Evolutionary conservation across 1,139 yeast genomes (phyloP), one percentile per base, ranked within the genome.

Genomic region (Zygoascus meyerae): DNA sequence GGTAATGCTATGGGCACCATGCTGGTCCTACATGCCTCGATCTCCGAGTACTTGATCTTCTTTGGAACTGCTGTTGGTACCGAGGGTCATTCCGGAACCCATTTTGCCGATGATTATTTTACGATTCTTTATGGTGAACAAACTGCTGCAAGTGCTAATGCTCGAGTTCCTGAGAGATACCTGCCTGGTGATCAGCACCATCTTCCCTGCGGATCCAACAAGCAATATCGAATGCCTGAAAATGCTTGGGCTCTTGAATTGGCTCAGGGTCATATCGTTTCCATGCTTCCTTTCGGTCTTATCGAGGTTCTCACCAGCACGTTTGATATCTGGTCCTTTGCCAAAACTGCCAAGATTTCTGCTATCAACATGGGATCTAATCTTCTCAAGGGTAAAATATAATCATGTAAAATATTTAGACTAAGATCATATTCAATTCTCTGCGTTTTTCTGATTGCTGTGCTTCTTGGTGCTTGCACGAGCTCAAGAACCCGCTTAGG

Each of bases 1-100:
- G 98, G 98, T 48, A 95, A 96, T 56, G 97, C 98, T 48, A 92
- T 92, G 98, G 98, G 98, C 26, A 80, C 89, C 49, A 90, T 92
- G 97, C 77, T 86, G 59, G 86, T 94, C 52, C 72, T 92, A 56
- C 98, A 94, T 66, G 97, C 97, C 11, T 90, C 97, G n/a, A 74
- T 94, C 59, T 73, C 94, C 7, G 98, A 92, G 68, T 94, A 92
- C 64, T 71, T 92, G 65, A 90, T 90, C 60, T 75, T 87, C 63
- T 87, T 89, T 56, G 96, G 97, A 48, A 75, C 92, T 36, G 84
- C 95, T 14, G 75, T 83, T 10, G 97, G 97, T 35, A 89, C 96
- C 11, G 97, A 87, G 66, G 98, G 98, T 45, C 98, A 92, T 67
- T 74, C 89, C 8, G 98, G 98, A 42, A 81, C 89, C 36, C 98